Conservation (phyloP, 805 yeast genomes). For the Wickerhamomyces rabaulensis region DNA sequence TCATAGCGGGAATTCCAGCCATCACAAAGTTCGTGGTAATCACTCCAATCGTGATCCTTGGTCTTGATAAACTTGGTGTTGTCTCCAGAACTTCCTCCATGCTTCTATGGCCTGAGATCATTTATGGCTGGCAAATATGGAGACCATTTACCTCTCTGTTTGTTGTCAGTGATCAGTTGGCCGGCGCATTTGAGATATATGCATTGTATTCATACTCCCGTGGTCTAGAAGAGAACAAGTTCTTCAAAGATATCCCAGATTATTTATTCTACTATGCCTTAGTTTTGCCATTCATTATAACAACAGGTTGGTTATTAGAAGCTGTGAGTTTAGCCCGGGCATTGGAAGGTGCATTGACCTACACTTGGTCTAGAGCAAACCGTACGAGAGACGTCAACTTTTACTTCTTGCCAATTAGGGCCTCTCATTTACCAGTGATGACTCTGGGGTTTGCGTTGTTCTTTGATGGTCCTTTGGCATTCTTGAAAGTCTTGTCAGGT, state of each 20-base stretch:
- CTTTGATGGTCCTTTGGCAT: constrained; percentile 35
- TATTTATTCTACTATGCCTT: constrained; percentile 49
- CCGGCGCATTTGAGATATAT: constrained; percentile 46
- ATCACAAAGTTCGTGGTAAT: constrained; percentile 53
- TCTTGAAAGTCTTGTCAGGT: constrained; percentile 42
- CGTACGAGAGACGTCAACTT: constrained; percentile 47
- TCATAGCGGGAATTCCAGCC: constrained; percentile 46
- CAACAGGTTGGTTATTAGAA: constrained; percentile 27
- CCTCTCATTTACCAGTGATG: constrained; percentile 50
- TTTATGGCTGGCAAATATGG: constrained; percentile 36
- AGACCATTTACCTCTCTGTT: constrained; percentile 46
- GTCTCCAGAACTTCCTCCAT: not conserved
- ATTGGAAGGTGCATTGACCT: constrained; percentile 49
- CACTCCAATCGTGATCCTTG: constrained; percentile 41
- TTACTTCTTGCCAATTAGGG: constrained; percentile 51
- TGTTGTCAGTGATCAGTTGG: constrained; percentile 38
- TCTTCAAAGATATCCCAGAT: constrained; percentile 43
- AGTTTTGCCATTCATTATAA: constrained; percentile 42
- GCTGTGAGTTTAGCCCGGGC: constrained; percentile 29
- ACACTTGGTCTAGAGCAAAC: constrained; percentile 53
- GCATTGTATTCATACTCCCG: constrained; percentile 52
- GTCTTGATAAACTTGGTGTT: constrained; percentile 26
- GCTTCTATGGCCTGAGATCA: constrained; percentile 25
- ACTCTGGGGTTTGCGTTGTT: constrained; percentile 39
- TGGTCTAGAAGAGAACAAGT: constrained; percentile 51